These are phyloP conservation scores for Leccinum subrobustum DNA, from an alignment of 1,284 basidiomycete species.

Conservation along the genomic window DNA sequence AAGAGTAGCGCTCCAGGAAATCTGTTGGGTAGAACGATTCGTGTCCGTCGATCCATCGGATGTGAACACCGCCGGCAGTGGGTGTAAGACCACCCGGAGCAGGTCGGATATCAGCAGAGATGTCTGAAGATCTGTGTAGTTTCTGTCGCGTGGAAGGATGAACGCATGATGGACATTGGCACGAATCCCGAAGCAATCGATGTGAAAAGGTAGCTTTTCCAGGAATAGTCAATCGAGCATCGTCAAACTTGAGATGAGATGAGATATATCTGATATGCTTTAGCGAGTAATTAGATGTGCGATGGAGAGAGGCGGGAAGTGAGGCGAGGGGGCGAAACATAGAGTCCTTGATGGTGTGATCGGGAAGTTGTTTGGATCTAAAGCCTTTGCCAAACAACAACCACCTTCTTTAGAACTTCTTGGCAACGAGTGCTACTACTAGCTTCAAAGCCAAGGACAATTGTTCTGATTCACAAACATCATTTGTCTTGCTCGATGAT, in stretches of 20 bases:
- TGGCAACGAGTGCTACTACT: background rate
- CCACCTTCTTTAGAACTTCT: background rate
- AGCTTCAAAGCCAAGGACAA: slow-evolving; percentile 11
- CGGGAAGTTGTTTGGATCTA: slow-evolving; percentile 29
- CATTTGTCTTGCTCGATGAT: slow-evolving; percentile 30
- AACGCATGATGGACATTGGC: slow-evolving; percentile 52
- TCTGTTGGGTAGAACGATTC: slow-evolving; percentile 47
- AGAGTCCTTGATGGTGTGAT: background rate
- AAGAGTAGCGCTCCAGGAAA: slow-evolving; percentile 53
- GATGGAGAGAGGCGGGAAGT: background rate
- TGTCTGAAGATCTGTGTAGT: slow-evolving; percentile 69
- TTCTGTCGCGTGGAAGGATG: slow-evolving; percentile 79
- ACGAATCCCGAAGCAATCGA: slow-evolving; percentile 49
- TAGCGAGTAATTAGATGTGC: background rate
- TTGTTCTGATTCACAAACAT: slow-evolving; percentile 27
- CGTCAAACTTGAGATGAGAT: slow-evolving; percentile 11
- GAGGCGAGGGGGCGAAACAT: slow-evolving; percentile 14
- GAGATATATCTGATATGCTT: slow-evolving; percentile 9
- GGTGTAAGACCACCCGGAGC: slow-evolving; percentile 38
- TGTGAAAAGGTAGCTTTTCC: slow-evolving; percentile 48
- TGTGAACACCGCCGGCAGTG: slow-evolving; percentile 42
- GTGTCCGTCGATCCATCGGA: slow-evolving; percentile 62
- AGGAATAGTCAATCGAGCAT: slow-evolving; percentile 18
- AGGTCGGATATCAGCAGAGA: slow-evolving; percentile 43
- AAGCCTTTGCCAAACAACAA: slow-evolving; percentile 30